These are phyloP conservation scores for Phytophthora idaei DNA, from an alignment of 352 stramenopile genomes.

Conservation along the genomic window DNA sequence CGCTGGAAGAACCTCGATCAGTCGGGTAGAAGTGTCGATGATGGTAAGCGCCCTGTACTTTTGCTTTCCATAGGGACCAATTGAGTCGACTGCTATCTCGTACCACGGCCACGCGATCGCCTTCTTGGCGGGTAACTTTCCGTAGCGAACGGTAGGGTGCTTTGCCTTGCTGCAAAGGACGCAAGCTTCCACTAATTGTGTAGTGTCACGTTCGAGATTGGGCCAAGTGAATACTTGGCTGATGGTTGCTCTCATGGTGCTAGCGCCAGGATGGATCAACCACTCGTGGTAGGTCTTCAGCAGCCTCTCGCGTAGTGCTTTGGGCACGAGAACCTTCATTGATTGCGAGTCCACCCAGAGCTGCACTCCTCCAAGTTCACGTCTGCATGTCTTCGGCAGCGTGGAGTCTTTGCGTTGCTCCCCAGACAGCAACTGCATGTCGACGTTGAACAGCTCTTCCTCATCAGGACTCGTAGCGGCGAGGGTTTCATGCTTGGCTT, in stretches of 20 bases:
- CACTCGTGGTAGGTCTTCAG: constrained; percentile 4
- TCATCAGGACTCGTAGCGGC: too few species aligned
- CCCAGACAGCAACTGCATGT: neutral
- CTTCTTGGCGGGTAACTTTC: neutral
- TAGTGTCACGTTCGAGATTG: neutral
- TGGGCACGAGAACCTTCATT: neutral
- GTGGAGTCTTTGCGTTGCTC: neutral
- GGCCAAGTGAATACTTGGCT: constrained; percentile 5
- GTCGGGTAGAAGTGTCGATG: constrained; percentile 8
- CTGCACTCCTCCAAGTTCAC: neutral
- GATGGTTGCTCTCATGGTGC: constrained; percentile 1
- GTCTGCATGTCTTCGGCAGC: neutral
- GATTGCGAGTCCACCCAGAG: neutral
- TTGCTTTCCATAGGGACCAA: constrained; percentile 2
- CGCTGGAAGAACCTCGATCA: constrained; percentile 3
- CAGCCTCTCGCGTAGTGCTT: neutral
- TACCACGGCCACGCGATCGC: constrained; percentile 1
- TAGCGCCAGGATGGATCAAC: constrained; percentile 11
- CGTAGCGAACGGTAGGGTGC: neutral
- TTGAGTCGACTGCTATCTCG: constrained; percentile 1
- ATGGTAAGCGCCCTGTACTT: neutral
- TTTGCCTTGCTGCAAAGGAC: constrained; percentile 1
- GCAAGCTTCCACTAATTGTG: neutral
- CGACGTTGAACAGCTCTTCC: neutral
- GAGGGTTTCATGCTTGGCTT: too few species aligned